Conservation (phyloP, 345 rosid species). For the Leavenworthia alabamica region DNA sequence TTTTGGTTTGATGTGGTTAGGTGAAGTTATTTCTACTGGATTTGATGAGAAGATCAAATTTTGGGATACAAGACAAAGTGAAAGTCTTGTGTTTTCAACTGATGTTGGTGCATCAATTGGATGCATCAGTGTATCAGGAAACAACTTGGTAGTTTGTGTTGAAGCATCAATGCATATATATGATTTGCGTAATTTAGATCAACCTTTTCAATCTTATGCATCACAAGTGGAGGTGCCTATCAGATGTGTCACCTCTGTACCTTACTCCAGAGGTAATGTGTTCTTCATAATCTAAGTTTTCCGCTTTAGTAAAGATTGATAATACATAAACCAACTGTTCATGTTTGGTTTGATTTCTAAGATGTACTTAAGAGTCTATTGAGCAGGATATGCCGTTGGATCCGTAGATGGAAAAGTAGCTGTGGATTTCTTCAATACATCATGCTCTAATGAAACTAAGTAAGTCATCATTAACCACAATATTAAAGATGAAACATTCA, state of each 20-base stretch:
- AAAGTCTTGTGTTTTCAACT: conserved; percentile 23
- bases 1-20: conserved; percentile 27
- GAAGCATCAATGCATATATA: conserved; percentile 56
- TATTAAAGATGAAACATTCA: neutral
- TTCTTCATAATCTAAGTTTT: too few species aligned
- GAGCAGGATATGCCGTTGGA: conserved; percentile 82
- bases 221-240: conserved; percentile 45
- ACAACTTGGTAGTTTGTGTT: conserved; percentile 52
- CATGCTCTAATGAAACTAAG: conserved; percentile 43
- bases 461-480: conserved; percentile 30
- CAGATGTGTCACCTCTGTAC: conserved; percentile 53
- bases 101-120: conserved; percentile 39
- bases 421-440: conserved; percentile 42
- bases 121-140: conserved; percentile 64
- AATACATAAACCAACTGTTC: neutral
- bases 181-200: conserved; percentile 62
- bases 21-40: conserved; percentile 62
- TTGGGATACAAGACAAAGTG: conserved; percentile 57
- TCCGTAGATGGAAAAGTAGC: conserved; percentile 80
- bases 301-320: too few species aligned
- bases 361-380: neutral
- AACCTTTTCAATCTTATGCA: conserved; percentile 41
- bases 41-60: conserved; percentile 65
- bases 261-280: conserved; percentile 61
- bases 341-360: conserved; percentile 10